Base-by-base conservation (phyloP, 257 asterid genomes). In the Haberlea rhodopensis region DNA sequence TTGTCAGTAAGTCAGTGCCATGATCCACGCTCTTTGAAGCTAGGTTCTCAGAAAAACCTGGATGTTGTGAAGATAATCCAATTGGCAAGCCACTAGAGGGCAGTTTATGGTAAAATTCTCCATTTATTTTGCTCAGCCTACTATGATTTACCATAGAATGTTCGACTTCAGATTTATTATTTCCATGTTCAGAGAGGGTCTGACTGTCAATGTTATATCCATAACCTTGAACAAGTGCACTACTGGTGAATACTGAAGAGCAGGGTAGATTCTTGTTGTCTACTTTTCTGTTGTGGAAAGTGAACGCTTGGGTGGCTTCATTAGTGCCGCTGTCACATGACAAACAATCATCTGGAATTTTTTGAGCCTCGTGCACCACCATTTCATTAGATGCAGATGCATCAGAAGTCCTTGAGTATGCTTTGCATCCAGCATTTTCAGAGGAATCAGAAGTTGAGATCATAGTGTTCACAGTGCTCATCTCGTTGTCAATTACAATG, bases 291-390 rank as follows among this genome's bases (percentile, higher is more conserved):
- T 37, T 13, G 48, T 37, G 48, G 3, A 37, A 37, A 13, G 1
- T 37, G 48, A 10, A 37, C 16, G 3, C 6, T 37, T 37, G 48
- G 16, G 18, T 13, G 48, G 48, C 48, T 37, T 37, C 89, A 22
- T 75, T 82, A 27, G 75, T 73, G 72, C 76, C 85, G 61, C 77
- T 74, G 29, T 73, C 78, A 46, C 79, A 77, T 60, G 97, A 85
- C 70, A 76, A 67, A 82, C 74, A 76, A 77, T 86, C 89, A 76
- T 76, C 87, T 53, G 75, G 71, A 79, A 72, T 77, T 73, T 81
- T 78, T 65, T 51, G 64, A 56, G 59, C 73, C 22, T 78, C 87
- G 60, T 67, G 82, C 66, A 57, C 76, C 55, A 68, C 72, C 69
- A 66, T 72, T 74, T 76, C 88, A 71, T 79, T 75, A 64, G 85